phyloP scores from a whole-genome alignment of 768 basidiomycete genomes.

The Candolleomyces aberdarensis region DNA sequence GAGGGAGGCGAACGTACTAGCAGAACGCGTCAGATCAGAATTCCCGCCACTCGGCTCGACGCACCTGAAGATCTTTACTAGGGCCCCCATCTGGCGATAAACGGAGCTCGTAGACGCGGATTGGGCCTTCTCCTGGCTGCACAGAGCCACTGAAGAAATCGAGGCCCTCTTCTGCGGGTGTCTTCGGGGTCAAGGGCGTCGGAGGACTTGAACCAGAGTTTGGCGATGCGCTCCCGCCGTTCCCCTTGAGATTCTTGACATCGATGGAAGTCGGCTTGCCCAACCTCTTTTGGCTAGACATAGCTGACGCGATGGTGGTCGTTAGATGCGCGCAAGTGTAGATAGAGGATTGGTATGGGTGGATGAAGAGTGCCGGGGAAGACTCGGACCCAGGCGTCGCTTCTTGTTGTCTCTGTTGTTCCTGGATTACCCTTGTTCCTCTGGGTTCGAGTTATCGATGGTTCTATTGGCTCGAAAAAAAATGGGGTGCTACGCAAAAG shows the following conservation, averaged over 20 bases:
- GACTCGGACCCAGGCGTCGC: background rate
- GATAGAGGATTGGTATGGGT: background rate
- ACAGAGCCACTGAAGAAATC: constrained; percentile 73
- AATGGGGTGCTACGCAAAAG: background rate
- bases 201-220: constrained; percentile 19
- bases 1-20: constrained; percentile 95
- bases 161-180: constrained; percentile 90
- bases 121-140: constrained; percentile 53
- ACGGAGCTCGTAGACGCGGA: constrained; percentile 82
- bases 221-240: constrained; percentile 19
- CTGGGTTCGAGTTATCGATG: background rate
- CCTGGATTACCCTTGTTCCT: background rate
- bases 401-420: background rate
- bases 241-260: constrained; percentile 1
- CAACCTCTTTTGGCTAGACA: constrained; percentile 22
- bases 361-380: background rate
- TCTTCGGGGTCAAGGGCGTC: constrained; percentile 63
- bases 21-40: constrained; percentile 10
- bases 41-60: constrained; percentile 23
- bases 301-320: constrained; percentile 8
- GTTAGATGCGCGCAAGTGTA: background rate
- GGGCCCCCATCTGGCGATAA: constrained; percentile 93
- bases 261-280: constrained; percentile 10
- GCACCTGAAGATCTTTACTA: constrained; percentile 75
- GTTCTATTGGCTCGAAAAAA: background rate